Conservation (phyloP, 768 basidiomycete species). For the Cyclocybe aegerita region DNA sequence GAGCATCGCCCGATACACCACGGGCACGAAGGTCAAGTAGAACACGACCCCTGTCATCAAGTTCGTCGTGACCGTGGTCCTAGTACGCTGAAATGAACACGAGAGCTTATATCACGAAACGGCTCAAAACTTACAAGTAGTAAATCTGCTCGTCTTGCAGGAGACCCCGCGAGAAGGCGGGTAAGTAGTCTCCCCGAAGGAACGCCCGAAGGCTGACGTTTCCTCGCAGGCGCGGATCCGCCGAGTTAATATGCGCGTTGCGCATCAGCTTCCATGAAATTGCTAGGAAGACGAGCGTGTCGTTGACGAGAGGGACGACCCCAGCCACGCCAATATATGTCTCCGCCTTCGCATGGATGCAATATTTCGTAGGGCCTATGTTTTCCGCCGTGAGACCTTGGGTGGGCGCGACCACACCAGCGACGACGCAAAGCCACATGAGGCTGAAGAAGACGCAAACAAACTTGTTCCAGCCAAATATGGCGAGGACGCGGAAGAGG, state of each 20-base stretch:
- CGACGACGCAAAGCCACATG: slow-evolving; percentile 27
- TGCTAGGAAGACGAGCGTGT: slow-evolving; percentile 29
- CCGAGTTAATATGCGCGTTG: too few species aligned
- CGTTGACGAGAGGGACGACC: slow-evolving; percentile 21
- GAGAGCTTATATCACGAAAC: too few species aligned
- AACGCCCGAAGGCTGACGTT: slow-evolving; percentile 8
- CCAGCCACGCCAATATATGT: slow-evolving; percentile 16
- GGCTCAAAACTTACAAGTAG: slow-evolving; percentile 15
- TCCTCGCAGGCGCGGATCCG: background rate
- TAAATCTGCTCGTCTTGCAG: slow-evolving; percentile 29
- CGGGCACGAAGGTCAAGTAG: slow-evolving; percentile 1
- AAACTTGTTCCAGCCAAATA: slow-evolving; percentile 16
- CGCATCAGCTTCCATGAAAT: slow-evolving; percentile 22
- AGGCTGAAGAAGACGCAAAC: slow-evolving; percentile 20
- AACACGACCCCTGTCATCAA: slow-evolving; percentile 7
- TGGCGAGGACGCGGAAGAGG: slow-evolving; percentile 21
- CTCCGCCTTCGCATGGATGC: slow-evolving; percentile 16
- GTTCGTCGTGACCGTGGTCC: slow-evolving; percentile 5
- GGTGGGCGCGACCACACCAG: slow-evolving; percentile 20
- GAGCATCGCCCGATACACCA: slow-evolving; percentile 7
- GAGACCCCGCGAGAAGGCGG: slow-evolving; percentile 22
- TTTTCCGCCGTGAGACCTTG: slow-evolving; percentile 12
- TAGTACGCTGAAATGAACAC: too few species aligned
- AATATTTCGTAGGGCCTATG: slow-evolving; percentile 20
- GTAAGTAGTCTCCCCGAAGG: slow-evolving; percentile 21